phyloP scores from a whole-genome alignment of 106 monocot species.

The Xerophyta viscosa region DNA sequence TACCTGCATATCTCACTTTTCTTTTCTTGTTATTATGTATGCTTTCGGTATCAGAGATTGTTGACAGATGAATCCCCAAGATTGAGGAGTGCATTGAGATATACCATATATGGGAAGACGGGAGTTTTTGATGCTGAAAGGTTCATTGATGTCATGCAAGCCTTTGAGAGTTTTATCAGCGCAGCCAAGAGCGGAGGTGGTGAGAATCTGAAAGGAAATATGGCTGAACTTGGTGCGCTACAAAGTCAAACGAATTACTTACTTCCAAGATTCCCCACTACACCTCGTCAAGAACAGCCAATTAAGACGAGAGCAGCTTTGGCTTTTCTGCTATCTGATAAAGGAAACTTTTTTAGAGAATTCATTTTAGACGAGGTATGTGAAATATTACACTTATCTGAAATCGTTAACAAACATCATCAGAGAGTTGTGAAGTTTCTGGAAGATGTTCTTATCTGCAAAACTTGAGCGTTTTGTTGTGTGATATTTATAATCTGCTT shows the following conservation, averaged over 20 bases:
- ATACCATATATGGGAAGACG: constrained; percentile 96
- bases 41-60: constrained; percentile 47
- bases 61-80: constrained; percentile 94
- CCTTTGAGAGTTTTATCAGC: constrained; percentile 87
- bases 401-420: too few relatives aligned
- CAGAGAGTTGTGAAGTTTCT: too few relatives aligned
- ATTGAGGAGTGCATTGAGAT: constrained; percentile 67
- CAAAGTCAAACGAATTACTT: constrained; percentile 34
- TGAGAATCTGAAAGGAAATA: constrained; percentile 71
- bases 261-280: constrained; percentile 40
- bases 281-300: constrained; percentile 45
- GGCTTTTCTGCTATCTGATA: constrained; percentile 77
- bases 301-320: constrained; percentile 81
- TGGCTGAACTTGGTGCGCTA: constrained; percentile 70
- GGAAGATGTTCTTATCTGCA: too few relatives aligned
- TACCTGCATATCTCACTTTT: too few relatives aligned
- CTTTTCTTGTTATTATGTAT: too few relatives aligned
- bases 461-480: too few relatives aligned
- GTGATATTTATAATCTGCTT: too few relatives aligned
- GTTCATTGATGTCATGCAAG: constrained; percentile 99
- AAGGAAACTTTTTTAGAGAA: constrained; percentile 87
- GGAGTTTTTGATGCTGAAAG: constrained; percentile 97
- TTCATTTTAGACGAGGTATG: constrained; percentile 95
- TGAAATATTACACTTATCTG: not conserved
- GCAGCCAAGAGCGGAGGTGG: constrained; percentile 99